phyloP scores from a whole-genome alignment of 768 basidiomycete species.

The Hericium erinaceus region DNA sequence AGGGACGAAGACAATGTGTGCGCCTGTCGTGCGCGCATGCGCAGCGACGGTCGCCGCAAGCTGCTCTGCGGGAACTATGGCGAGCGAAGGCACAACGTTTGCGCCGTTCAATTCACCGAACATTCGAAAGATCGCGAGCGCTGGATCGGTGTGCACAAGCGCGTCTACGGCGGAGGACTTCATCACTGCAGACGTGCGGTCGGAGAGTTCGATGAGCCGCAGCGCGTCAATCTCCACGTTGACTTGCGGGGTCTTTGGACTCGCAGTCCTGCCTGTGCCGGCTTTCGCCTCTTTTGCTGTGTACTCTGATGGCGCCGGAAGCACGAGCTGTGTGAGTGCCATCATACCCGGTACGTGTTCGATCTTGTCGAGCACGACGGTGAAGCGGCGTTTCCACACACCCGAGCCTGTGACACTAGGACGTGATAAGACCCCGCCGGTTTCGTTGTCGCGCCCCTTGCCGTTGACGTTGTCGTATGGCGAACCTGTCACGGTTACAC shows the following conservation, averaged over 20 bases:
- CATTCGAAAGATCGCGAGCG: constrained; percentile 66
- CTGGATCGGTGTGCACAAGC: constrained; percentile 60
- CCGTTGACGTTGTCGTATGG: constrained; percentile 34
- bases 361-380: constrained; percentile 81
- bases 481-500: constrained; percentile 35
- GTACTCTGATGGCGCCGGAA: constrained; percentile 23
- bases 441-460: constrained; percentile 2
- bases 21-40: constrained; percentile 46
- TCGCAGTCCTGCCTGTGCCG: not conserved
- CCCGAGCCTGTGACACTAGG: constrained; percentile 1
- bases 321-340: constrained; percentile 80
- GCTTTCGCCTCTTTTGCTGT: constrained; percentile 2
- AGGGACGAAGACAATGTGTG: constrained; percentile 75
- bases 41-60: constrained; percentile 62
- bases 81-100: constrained; percentile 51
- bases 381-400: constrained; percentile 54
- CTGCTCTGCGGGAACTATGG: constrained; percentile 71
- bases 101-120: constrained; percentile 68
- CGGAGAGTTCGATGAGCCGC: constrained; percentile 76
- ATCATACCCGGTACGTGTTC: constrained; percentile 88
- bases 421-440: not conserved
- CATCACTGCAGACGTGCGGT: constrained; percentile 58
- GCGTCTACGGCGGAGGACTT: constrained; percentile 55
- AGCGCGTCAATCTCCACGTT: constrained; percentile 61
- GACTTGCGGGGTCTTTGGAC: constrained; percentile 1